phyloP scores from a whole-genome alignment of 805 yeast species.

The Saturnispora gosingensis region DNA sequence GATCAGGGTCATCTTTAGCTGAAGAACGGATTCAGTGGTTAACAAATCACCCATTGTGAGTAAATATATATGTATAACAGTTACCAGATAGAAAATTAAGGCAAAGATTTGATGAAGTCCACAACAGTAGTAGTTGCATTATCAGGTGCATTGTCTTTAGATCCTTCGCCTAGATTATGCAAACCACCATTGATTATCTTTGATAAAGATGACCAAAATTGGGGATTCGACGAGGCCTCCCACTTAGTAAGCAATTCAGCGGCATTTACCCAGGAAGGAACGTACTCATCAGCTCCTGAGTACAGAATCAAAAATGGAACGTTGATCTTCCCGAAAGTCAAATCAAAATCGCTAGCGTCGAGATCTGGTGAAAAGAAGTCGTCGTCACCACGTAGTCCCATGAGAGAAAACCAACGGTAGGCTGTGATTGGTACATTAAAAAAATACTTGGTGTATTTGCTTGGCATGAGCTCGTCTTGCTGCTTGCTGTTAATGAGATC shows the following conservation, averaged over 20 bases:
- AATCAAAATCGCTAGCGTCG: constrained; percentile 30
- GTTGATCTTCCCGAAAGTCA: constrained; percentile 49
- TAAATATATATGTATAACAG: not conserved
- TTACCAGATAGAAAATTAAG: not conserved
- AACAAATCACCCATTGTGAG: not conserved
- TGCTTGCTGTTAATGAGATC: constrained; percentile 36
- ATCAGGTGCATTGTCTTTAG: constrained; percentile 20
- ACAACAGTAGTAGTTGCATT: constrained; percentile 12
- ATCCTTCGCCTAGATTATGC: constrained; percentile 42
- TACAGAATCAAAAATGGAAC: constrained; percentile 43
- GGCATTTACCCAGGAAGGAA: constrained; percentile 44
- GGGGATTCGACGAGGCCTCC: constrained; percentile 30
- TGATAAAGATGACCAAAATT: constrained; percentile 44
- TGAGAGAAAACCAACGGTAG: constrained; percentile 60
- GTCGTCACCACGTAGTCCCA: constrained; percentile 57
- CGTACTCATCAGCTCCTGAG: constrained; percentile 59
- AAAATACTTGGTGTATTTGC: constrained; percentile 34
- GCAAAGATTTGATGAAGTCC: constrained; percentile 9
- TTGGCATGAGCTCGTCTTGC: constrained; percentile 42
- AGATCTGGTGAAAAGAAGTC: constrained; percentile 62
- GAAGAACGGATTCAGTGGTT: constrained; percentile 23
- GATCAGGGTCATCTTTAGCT: constrained; percentile 11
- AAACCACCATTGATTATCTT: constrained; percentile 48
- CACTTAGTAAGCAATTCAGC: constrained; percentile 39
- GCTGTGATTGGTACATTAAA: constrained; percentile 58